Evolutionary conservation across 2,329 filamentous ascomycete species (phyloP), one percentile per base, ranked within the genome.

Genomic region (Proliferodiscus dingleyae): DNA sequence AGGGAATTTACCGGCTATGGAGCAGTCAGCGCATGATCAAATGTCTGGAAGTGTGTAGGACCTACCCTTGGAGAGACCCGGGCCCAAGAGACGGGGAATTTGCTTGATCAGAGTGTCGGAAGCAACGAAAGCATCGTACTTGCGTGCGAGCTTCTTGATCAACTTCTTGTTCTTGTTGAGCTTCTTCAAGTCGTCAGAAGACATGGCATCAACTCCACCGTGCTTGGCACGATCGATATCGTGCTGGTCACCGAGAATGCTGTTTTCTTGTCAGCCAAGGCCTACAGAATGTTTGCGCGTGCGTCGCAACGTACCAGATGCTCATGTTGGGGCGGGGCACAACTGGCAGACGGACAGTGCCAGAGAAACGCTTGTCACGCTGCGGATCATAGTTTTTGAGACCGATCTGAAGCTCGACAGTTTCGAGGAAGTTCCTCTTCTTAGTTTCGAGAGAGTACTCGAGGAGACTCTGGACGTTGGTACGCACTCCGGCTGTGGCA

Each of bases 121-220:
- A 71, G 93, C 87, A 70, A 98, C 76, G 78, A 98, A 98, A 64
- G 93, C 93, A 75, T 98, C 93, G 85, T 98, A 97, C 82, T 98
- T 98, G 84, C 90, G 89, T 58, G 93, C 93, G 61, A 98, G 87
- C 87, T 98, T 98, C 89, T 98, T 98, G 85, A 98, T 96, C 68
- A 97, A 85, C 87, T 98, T 98, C 88, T 98, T 97, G 89, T 98
- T 98, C 89, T 98, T 98, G 87, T 98, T 98, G 64, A 98, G 89
- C 87, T 98, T 98, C 88, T 98, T 98, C 77, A 98, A 78, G 75
- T 98, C 93, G 67, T 98, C 93, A 61, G 88, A 75, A 67, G 88
- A 95, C 93, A 97, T 97, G 77, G 91, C 89, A 70, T 98, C 93
- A 64, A 97, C 83, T 72, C 89, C 91, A 68, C 89, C 87, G 81